These are phyloP conservation scores for Floccularia luteovirens DNA, from an alignment of 768 basidiomycete species.

Conservation along the genomic window DNA sequence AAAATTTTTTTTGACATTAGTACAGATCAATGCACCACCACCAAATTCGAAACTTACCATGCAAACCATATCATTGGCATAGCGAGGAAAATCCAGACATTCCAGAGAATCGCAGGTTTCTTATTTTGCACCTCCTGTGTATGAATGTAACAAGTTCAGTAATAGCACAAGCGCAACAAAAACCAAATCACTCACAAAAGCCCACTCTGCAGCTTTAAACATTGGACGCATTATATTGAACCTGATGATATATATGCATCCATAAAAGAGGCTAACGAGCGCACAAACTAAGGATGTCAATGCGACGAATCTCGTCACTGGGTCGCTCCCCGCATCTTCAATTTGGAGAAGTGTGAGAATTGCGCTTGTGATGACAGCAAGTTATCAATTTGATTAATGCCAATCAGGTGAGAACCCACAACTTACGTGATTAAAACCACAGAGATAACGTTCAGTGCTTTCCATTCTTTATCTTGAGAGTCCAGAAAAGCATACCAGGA, in stretches of 20 bases:
- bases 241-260: constrained; percentile 54
- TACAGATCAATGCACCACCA: background rate
- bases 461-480: constrained; percentile 23
- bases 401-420: background rate
- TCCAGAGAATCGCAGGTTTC: constrained; percentile 32
- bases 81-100: constrained; percentile 62
- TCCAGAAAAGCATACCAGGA: constrained; percentile 21
- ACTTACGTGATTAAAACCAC: constrained; percentile 22
- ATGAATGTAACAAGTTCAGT: constrained; percentile 11
- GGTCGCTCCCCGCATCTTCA: constrained; percentile 43
- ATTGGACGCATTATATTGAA: constrained; percentile 63
- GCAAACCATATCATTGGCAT: constrained; percentile 57
- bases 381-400: background rate
- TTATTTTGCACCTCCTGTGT: constrained; percentile 46
- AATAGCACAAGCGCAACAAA: too few species aligned
- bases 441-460: constrained; percentile 25
- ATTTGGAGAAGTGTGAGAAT: constrained; percentile 67
- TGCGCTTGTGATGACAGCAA: constrained; percentile 33
- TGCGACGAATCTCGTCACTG: constrained; percentile 53
- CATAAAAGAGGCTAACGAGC: constrained; percentile 64
- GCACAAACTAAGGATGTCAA: constrained; percentile 60
- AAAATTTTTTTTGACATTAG: background rate
- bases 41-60: constrained; percentile 30
- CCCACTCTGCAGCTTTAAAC: constrained; percentile 57
- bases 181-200: constrained; percentile 29